phyloP scores from a whole-genome alignment of 768 basidiomycete genomes.

The Mycena olivaceomarginata region DNA sequence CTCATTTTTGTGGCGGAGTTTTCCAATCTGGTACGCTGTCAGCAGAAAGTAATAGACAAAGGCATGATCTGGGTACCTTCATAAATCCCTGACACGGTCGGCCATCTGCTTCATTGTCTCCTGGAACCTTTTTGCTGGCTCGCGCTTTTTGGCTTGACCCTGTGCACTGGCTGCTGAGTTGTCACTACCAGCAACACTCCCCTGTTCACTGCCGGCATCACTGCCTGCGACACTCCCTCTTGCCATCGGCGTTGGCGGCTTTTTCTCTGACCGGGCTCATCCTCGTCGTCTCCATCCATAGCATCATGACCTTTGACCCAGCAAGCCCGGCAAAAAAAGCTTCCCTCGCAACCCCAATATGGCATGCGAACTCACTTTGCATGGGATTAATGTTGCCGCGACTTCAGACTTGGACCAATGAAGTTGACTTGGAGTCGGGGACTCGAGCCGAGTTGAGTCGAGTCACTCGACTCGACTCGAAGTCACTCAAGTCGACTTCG shows the following conservation, averaged over 20 bases:
- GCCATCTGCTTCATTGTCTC: constrained; percentile 20
- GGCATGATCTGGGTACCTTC: background rate
- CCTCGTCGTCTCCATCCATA: constrained; percentile 21
- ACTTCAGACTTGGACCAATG: too few relatives aligned
- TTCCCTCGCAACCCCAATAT: too few relatives aligned
- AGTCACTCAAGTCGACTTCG: too few relatives aligned
- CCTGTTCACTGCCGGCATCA: background rate
- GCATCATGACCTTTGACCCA: constrained; percentile 13
- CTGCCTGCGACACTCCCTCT: background rate
- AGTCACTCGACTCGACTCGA: too few relatives aligned
- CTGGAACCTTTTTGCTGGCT: background rate
- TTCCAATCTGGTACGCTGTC: constrained; percentile 12
- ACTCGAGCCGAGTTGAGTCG: too few relatives aligned
- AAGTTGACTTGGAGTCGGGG: too few relatives aligned
- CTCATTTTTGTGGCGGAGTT: background rate
- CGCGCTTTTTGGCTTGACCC: background rate
- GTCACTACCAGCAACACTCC: background rate
- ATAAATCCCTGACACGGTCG: constrained; percentile 13
- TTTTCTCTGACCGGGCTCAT: background rate
- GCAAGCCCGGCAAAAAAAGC: too few relatives aligned
- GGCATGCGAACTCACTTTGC: too few relatives aligned
- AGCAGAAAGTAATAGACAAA: too few relatives aligned
- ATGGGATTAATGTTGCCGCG: too few relatives aligned
- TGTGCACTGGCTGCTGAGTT: background rate
- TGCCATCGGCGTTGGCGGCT: background rate